These are phyloP conservation scores for Penicillium sp. DNA, from an alignment of 2,329 filamentous ascomycete species.

Conservation along the genomic window DNA sequence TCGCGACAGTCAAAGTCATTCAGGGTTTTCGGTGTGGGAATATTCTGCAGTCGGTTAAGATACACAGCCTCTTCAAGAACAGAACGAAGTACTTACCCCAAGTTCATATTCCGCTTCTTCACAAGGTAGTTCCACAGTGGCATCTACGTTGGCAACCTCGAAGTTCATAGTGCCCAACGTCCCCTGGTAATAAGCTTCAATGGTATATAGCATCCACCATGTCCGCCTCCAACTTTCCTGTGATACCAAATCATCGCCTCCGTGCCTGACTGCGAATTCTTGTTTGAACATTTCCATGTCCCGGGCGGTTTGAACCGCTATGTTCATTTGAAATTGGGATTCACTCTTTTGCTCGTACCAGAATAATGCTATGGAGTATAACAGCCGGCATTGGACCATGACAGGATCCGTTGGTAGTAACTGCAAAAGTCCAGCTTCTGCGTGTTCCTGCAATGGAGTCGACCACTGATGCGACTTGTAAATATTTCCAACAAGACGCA, in stretches of 20 bases:
- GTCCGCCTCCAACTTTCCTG: slow-evolving; percentile 50
- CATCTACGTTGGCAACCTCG: slow-evolving; percentile 19
- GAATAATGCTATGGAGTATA: slow-evolving; percentile 29
- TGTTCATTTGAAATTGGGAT: slow-evolving; percentile 18
- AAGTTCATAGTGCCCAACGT: slow-evolving; percentile 37
- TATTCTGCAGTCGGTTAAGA: slow-evolving; percentile 8
- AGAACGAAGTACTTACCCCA: slow-evolving; percentile 21
- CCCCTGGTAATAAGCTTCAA: slow-evolving; percentile 77
- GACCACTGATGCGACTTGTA: slow-evolving; percentile 21
- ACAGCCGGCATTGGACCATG: slow-evolving; percentile 25
- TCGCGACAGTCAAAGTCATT: slow-evolving; percentile 36
- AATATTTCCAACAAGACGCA: slow-evolving; percentile 34
- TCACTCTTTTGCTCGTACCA: slow-evolving; percentile 25
- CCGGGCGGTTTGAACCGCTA: slow-evolving; percentile 22
- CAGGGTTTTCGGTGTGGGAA: slow-evolving; percentile 26
- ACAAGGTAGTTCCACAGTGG: slow-evolving; percentile 32
- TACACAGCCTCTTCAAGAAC: neutral
- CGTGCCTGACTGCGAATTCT: slow-evolving; percentile 49
- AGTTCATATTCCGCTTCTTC: slow-evolving; percentile 34
- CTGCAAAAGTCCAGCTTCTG: slow-evolving; percentile 13
- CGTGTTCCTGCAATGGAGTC: slow-evolving; percentile 10
- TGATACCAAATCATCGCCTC: slow-evolving; percentile 46
- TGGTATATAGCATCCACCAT: slow-evolving; percentile 56
- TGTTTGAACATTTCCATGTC: slow-evolving; percentile 23
- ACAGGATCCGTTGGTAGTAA: slow-evolving; percentile 15